Base-by-base conservation (phyloP, 1,284 basidiomycete genomes). In the Sporisorium scitamineum region DNA sequence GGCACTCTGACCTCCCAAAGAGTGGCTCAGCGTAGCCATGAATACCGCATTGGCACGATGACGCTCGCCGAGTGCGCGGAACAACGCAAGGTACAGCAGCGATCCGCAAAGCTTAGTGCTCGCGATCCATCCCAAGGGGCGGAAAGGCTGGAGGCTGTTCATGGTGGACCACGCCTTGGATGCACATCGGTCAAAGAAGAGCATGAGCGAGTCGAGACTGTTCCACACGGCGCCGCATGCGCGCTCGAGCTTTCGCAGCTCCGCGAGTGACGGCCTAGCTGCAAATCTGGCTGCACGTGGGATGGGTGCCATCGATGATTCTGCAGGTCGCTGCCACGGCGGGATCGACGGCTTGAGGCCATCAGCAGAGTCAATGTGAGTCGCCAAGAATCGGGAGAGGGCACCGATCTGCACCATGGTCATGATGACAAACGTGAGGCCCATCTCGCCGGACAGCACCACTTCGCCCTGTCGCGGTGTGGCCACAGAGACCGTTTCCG, bases 341-440 rank as follows among this genome's bases (percentile, higher is more conserved):
- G 70, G 70, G 8, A 70, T 67, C 29, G 66, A 66, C 27, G 73
- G 68, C 54, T 67, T 67, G 31, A 39, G 24, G 20, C 68, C 61
- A 9, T 71, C 61, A 22, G 70, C 59, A 27, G 52, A 48, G 44
- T 82, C 77, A 27, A 82, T 74, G 45, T 80, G 79, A 16, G 67
- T 75, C 10, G 63, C 72, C 42, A 80, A 48, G 52, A 82, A 82
- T 13, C 80, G 62, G 14, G 80, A 75, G 1, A 82, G 72, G 1
- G 79, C 80, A 6, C 80, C 80, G n/a, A 82, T 73, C 64, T 82
- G 80, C 45, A 80, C 66, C 69, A 79, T 62, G 26, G 80, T 78
- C 70, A 82, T 76, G 63, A 82, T 75, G 48, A 73, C 71, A 39
- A 82, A 82, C 32, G 78, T 78, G 11, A 82, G 63, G 5, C 80